Percentiles rank a stretch among this genome's conserved stretches.
Conservation (phyloP, 73 alveolate genomes). For the Paramecium pentaurelia region DNA sequence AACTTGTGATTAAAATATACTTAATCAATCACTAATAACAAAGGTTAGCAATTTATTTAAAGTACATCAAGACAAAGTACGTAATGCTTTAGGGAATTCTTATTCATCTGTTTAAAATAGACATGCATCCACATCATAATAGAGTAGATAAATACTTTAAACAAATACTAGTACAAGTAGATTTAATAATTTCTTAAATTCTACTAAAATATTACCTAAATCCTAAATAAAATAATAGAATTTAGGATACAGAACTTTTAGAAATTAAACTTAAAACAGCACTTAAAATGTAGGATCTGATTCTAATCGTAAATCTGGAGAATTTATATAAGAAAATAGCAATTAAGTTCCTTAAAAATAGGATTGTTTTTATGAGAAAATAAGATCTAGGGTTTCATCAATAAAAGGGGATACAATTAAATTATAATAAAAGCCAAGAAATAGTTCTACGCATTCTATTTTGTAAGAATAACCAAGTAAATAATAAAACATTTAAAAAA, state of each 20-base stretch:
- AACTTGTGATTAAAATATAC: background rate
- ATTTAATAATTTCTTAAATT: background rate
- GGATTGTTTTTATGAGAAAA: background rate
- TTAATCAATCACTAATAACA: background rate
- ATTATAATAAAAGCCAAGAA: background rate
- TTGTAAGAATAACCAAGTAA: background rate
- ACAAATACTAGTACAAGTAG: background rate
- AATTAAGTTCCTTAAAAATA: background rate
- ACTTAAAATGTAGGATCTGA: background rate
- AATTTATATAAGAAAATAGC: background rate
- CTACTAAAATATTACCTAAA: constrained; percentile 8
- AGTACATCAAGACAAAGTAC: constrained; percentile 21
- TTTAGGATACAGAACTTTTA: background rate
- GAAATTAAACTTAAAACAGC: background rate
- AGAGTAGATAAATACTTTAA: background rate
- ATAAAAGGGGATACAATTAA: background rate
- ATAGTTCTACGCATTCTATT: background rate
- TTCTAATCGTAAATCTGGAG: background rate
- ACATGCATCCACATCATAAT: background rate
- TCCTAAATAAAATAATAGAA: background rate
- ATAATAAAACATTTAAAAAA: background rate
- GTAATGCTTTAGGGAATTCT: background rate
- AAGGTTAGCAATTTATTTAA: background rate
- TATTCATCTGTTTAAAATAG: background rate
- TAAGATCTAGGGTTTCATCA: background rate